Percentiles rank a stretch among this genome's conserved stretches.
phyloP scores from a whole-genome alignment of 2,329 filamentous ascomycete genomes.

The Scytalidium lignicola region DNA sequence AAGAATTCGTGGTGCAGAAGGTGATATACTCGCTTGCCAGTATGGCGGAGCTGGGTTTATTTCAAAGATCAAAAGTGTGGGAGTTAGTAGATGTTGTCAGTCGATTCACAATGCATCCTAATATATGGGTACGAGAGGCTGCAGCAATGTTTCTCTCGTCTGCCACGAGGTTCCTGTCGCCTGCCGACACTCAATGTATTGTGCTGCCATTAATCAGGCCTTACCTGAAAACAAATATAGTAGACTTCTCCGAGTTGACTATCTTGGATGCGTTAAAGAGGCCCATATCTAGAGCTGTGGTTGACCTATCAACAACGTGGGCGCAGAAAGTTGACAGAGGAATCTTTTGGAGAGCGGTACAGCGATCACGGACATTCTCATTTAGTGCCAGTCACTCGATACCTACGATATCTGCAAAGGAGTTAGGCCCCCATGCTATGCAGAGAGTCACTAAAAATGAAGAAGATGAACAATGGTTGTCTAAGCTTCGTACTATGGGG shows the following conservation, averaged over 20 bases:
- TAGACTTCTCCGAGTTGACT: constrained; percentile 65
- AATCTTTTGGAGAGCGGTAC: constrained; percentile 78
- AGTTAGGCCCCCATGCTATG: constrained; percentile 52
- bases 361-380: constrained; percentile 65
- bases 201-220: constrained; percentile 74
- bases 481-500: constrained; percentile 76
- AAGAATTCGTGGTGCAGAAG: constrained; percentile 90
- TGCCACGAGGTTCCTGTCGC: constrained; percentile 68
- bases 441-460: constrained; percentile 70
- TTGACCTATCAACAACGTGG: constrained; percentile 85
- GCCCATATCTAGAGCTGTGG: constrained; percentile 71
- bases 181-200: constrained; percentile 79
- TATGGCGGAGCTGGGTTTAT: constrained; percentile 80
- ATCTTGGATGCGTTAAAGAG: constrained; percentile 79
- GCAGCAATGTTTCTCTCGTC: constrained; percentile 78
- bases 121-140: constrained; percentile 90
- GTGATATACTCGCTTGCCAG: constrained; percentile 83
- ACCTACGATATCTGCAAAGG: constrained; percentile 50
- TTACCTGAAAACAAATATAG: constrained; percentile 70
- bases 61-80: constrained; percentile 81
- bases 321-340: constrained; percentile 75
- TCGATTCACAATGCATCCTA: constrained; percentile 88
- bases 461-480: constrained; percentile 92
- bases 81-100: constrained; percentile 79
- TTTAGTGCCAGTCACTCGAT: constrained; percentile 48